Evolutionary conservation across 768 basidiomycete genomes (phyloP).

Genomic region (Boletus sp.): DNA sequence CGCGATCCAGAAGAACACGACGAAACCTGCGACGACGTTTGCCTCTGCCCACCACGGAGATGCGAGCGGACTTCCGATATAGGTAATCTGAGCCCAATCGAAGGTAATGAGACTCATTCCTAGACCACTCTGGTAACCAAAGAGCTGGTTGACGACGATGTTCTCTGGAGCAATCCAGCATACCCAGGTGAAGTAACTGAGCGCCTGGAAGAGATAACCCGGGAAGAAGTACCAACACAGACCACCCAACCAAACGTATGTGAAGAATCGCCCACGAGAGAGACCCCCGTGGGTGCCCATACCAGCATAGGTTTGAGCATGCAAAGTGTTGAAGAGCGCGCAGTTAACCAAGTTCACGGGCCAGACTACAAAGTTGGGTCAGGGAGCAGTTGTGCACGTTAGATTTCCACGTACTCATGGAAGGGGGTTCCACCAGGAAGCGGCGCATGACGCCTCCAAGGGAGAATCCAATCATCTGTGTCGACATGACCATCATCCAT

Average conservation of each 20-base stretch:
- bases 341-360: slow-evolving; percentile 68
- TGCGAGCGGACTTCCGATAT: slow-evolving; percentile 40
- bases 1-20: slow-evolving; percentile 35
- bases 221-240: slow-evolving; percentile 60
- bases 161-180: slow-evolving; percentile 74
- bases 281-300: slow-evolving; percentile 45
- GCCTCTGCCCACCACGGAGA: slow-evolving; percentile 39
- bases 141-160: slow-evolving; percentile 69
- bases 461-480: slow-evolving; percentile 66
- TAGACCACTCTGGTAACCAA: slow-evolving; percentile 56
- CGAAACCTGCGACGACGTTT: slow-evolving; percentile 38
- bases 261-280: slow-evolving; percentile 54
- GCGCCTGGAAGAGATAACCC: slow-evolving; percentile 70
- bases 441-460: slow-evolving; percentile 60
- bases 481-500: slow-evolving; percentile 68
- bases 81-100: slow-evolving; percentile 79
- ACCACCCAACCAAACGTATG: slow-evolving; percentile 41
- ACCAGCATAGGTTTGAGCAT: slow-evolving; percentile 52
- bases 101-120: slow-evolving; percentile 79
- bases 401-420: slow-evolving; percentile 49
- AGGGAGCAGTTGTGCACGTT: not conserved
- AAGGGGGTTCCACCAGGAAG: slow-evolving; percentile 63
- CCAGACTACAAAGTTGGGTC: slow-evolving; percentile 55
- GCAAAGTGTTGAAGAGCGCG: slow-evolving; percentile 74
- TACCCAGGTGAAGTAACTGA: slow-evolving; percentile 59